Conservation (phyloP, 2,329 filamentous ascomycete species). For the Colletotrichum noveboracense region DNA sequence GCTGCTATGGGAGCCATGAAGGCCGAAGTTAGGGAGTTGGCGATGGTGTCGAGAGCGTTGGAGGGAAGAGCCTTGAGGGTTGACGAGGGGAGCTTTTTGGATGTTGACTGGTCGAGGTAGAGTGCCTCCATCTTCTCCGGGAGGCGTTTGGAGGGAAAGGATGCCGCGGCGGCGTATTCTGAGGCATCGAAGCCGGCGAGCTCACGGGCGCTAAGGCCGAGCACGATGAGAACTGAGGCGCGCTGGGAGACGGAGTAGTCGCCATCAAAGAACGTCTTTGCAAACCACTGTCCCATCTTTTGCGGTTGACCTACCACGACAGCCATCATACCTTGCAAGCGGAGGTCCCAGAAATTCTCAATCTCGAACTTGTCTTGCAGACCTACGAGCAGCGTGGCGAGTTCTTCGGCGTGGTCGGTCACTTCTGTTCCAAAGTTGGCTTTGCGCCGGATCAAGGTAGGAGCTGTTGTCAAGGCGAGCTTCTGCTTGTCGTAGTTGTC, state of each 20-base stretch:
- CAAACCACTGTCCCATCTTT: conserved; percentile 83
- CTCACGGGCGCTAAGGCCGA: conserved; percentile 85
- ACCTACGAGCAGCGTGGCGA: conserved; percentile 78
- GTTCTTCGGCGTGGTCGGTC: conserved; percentile 79
- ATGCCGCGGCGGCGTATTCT: conserved; percentile 50
- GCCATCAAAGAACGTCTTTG: conserved; percentile 85
- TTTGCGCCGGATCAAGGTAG: conserved; percentile 85
- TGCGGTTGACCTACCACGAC: conserved; percentile 77
- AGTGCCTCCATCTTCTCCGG: conserved; percentile 75
- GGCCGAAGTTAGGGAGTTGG: conserved; percentile 68
- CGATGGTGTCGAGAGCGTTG: conserved; percentile 71
- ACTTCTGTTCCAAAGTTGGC: conserved; percentile 88
- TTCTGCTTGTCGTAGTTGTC: conserved; percentile 87
- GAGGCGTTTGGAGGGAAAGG: conserved; percentile 83
- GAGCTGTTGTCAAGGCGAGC: conserved; percentile 78
- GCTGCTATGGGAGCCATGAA: conserved; percentile 86
- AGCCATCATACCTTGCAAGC: conserved; percentile 82
- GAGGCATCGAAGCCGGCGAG: conserved; percentile 76
- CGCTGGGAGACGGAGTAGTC: conserved; percentile 90
- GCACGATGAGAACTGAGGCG: conserved; percentile 78
- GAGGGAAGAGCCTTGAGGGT: conserved; percentile 56
- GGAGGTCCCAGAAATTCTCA: conserved; percentile 75
- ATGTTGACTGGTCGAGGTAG: conserved; percentile 53
- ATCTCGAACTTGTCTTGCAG: conserved; percentile 87
- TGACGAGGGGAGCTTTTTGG: conserved; percentile 29